Evolutionary conservation across 441 rosid genomes (phyloP), one percentile per base, ranked within the genome.

Genomic region (Kokia cookei): DNA sequence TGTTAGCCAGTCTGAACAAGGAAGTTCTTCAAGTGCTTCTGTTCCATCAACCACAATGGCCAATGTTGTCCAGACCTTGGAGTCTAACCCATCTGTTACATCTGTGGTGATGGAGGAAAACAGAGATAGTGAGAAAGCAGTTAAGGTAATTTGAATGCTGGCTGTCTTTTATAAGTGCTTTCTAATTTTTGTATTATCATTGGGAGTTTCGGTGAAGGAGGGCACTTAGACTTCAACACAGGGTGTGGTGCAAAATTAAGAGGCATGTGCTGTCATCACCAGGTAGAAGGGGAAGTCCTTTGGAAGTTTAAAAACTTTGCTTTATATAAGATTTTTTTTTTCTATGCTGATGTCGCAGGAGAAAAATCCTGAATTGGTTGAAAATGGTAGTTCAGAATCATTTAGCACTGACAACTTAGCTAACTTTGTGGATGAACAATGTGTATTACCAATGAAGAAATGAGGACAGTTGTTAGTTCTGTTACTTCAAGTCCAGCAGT

Each of bases 1-100:
- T 72, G 69, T 45, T 73, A 77, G 75, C 69, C 68, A 78, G 17
- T 77, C 80, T 73, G 84, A 78, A 50, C 78, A 74, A 68, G 87
- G 78, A 35, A 74, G 82, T 77, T 81, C 92, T 76, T 88, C 87
- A 42, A 85, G 76, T 75, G 62, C 84, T 50, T 66, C 57, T 75
- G 75, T 69, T 79, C 82, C 80, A 45, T 53, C 85, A 58, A 76
- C 80, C 77, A 78, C 84, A 61, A 69, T 68, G 6, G 77, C 65
- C 5, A 71, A 72, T 17, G 74, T 61, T 76, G 77, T 53, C 58
- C 81, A 72, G 74, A 72, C 85, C 43, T 80, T 83, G 48, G 87
- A 83, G 71, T 73, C 69, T 69, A 71, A 48, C 55, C 74, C 82
- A 69, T 42, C 71, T 7, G 83, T 35, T 70, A 55, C 78, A 54